Conservation (phyloP, 2,329 filamentous ascomycete genomes). For the Claviceps sp. region DNA sequence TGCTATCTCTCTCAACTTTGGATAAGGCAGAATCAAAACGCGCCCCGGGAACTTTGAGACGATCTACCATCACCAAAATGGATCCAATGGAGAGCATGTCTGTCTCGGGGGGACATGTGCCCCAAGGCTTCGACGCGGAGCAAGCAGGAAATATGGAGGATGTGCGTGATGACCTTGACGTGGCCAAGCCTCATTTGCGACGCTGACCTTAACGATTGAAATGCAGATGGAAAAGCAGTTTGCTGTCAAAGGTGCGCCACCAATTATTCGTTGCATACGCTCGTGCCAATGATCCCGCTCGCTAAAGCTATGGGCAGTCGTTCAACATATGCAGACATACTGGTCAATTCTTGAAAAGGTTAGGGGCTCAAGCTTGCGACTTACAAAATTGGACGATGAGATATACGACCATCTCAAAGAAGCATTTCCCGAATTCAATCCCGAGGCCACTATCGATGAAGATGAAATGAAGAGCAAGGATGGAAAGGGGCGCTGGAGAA, state of each 20-base stretch:
- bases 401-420: conserved; percentile 79
- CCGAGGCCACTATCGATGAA: conserved; percentile 68
- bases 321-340: conserved; percentile 94
- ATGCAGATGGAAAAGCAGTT: conserved; percentile 95
- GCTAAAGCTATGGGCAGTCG: conserved; percentile 34
- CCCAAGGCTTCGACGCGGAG: conserved; percentile 47
- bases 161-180: conserved; percentile 25
- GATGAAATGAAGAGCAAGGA: conserved; percentile 95
- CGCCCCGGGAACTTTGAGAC: background rate
- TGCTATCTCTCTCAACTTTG: background rate
- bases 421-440: conserved; percentile 89
- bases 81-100: conserved; percentile 27
- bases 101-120: conserved; percentile 19
- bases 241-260: conserved; percentile 67
- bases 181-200: background rate
- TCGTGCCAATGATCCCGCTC: background rate
- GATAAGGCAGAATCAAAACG: background rate
- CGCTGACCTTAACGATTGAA: background rate
- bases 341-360: conserved; percentile 90
- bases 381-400: conserved; percentile 91
- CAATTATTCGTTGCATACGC: background rate
- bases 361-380: conserved; percentile 72
- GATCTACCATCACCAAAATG: conserved; percentile 13
- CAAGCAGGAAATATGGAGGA: conserved; percentile 41
- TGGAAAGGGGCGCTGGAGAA: conserved; percentile 89